A percentile compares a stretch with the other conserved stretches of the same genome.
These are phyloP conservation scores for Vinca major DNA, from an alignment of 305 asterid species.

Conservation along the genomic window DNA sequence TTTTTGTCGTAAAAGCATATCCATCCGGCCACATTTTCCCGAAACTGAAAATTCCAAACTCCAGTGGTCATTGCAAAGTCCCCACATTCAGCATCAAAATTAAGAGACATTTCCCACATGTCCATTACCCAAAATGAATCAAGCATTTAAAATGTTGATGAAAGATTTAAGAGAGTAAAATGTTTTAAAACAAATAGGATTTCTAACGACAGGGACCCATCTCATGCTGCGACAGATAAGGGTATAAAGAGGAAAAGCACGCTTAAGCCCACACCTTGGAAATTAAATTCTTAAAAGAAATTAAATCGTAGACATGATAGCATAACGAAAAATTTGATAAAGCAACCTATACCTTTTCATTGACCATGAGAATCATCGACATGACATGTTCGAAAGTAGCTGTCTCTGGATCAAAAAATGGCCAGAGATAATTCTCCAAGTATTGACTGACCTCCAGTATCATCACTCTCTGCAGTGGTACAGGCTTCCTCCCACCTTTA, in stretches of 20 bases:
- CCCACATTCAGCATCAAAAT: background rate
- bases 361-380: conserved; percentile 97
- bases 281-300: background rate
- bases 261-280: background rate
- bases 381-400: conserved; percentile 92
- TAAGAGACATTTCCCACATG: background rate
- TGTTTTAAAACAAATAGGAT: too few species aligned
- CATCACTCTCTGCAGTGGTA: conserved; percentile 96
- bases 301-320: background rate
- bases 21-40: conserved; percentile 98
- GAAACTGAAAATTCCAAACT: conserved; percentile 56
- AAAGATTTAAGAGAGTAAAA: too few species aligned
- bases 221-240: too few species aligned
- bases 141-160: too few species aligned
- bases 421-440: conserved; percentile 96
- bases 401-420: conserved; percentile 74
- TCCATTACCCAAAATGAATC: background rate
- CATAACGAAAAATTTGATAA: background rate
- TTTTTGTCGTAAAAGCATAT: conserved; percentile 67
- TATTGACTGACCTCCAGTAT: conserved; percentile 94
- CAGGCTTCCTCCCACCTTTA: conserved; percentile 77
- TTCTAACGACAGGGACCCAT: too few species aligned
- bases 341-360: conserved; percentile 64
- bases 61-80: background rate
- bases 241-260: too few species aligned